Evolutionary conservation across 345 rosid genomes (phyloP), one percentile per base, ranked within the genome.

Genomic region (Populus alba): DNA sequence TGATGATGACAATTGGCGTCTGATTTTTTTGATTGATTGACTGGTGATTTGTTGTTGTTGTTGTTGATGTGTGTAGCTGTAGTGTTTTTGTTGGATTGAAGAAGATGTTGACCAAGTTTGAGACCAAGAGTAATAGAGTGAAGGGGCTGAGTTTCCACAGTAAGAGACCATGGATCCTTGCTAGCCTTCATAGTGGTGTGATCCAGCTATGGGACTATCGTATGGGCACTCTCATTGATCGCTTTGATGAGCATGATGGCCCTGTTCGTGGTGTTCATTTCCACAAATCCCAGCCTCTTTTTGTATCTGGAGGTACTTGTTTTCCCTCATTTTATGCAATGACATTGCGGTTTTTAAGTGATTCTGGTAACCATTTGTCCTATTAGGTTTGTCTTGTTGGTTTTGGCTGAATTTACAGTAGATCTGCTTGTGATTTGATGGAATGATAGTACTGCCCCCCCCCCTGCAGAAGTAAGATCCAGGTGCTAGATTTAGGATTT

Each of bases 121-220:
- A 96, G 87, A 96, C 99, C 8, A 96, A 94, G 95, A 96, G 99
- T 81, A 92, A 92, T 81, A 86, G 97, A 86, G 99, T 96, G 83
- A 96, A 94, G 86, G 99, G 98, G 20, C 90, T 96, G 76, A 96
- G 93, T 83, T 96, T 96, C 81, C 99, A 96, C 83, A 88, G 91
- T 69, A 92, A 96, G 86, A 75, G 99, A 80, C 99, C 98, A 68
- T 96, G 99, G 99, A 94, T 96, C 85, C 92, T 96, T 47, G 97
- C 99, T 8, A 94, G 97, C 87, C 97, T 96, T 66, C 99, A 94
- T 87, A 96, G 97, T 66, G 99, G 99, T 37, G 98, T 94, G 85
- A 94, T 96, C 90, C 98, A 96, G 91, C 91, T 94, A 70, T 96
- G 98, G 99, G 99, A 96, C 83, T 96, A 96, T 73, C 94, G 99